Evolutionary conservation across 2,329 filamentous ascomycete genomes (phyloP), one percentile per base, ranked within the genome.

Genomic region (Fusarium penzigii): DNA sequence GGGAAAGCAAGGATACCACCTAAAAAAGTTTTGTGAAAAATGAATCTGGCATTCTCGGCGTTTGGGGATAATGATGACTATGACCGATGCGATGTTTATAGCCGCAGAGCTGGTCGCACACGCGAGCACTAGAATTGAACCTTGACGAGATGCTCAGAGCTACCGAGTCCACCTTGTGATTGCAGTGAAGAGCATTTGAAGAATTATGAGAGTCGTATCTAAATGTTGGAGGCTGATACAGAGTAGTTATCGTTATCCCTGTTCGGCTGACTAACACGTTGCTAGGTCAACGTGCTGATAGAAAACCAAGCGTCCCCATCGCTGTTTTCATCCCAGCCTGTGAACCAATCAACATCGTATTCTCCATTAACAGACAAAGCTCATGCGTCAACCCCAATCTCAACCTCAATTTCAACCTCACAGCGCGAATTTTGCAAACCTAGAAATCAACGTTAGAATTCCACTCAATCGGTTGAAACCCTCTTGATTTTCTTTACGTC

Each of bases 51-150:
- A 72, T 66, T 66, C 68, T 69, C 65, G 71, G 71, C 67, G 72
- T 72, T 72, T 46, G 61, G 59, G 64, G 64, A 61, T 65, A 49
- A 68, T 64, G 62, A 69, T 65, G 67, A 68, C 64, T 62, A 65
- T 72, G 68, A 71, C 64, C 65, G 66, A 72, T 69, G 67, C 65
- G 69, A 67, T 59, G 48, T 56, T 52, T 46, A 62, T 64, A 57
- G 59, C 66, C 61, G 57, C 65, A 56, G 61, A 55, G 62, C 64
- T 70, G 65, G 59, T 64, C 65, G 68, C 64, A 60, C 55, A 63
- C 62, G 68, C 57, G 61, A 65, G 66, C 65, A 65, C 59, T 68
- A 65, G 64, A 72, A 72, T 71, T 66, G 59, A 65, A 66, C 62
- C 64, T 65, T 64, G 47, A 55, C 60, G 64, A 65, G 63, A 68